These are phyloP conservation scores for Aureobasidium melanogenum DNA, from an alignment of 2,329 filamentous ascomycete genomes.

Conservation along the genomic window DNA sequence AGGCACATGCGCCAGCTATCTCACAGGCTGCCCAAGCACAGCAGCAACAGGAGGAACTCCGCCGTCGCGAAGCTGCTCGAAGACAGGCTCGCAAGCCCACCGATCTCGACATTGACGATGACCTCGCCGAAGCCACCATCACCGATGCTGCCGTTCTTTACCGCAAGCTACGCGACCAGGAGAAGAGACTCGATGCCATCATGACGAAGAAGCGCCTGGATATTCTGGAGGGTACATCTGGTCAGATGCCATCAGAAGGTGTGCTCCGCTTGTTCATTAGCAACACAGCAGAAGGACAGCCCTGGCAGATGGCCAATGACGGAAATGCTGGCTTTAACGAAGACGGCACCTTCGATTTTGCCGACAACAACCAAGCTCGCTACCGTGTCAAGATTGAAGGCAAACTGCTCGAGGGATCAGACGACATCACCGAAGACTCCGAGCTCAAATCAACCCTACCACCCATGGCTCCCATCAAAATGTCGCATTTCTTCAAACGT, in stretches of 20 bases:
- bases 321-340: slow-evolving; percentile 46
- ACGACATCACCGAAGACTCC: slow-evolving; percentile 38
- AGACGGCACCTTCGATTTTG: slow-evolving; percentile 69
- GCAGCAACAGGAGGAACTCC: slow-evolving; percentile 34
- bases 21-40: slow-evolving; percentile 36
- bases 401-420: slow-evolving; percentile 54
- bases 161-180: slow-evolving; percentile 72
- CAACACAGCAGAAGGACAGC: slow-evolving; percentile 89
- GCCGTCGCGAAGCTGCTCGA: slow-evolving; percentile 56
- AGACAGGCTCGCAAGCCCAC: slow-evolving; percentile 82
- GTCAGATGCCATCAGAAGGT: slow-evolving; percentile 41
- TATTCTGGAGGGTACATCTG: slow-evolving; percentile 58
- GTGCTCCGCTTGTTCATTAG: slow-evolving; percentile 90
- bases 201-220: slow-evolving; percentile 93
- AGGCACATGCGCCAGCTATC: slow-evolving; percentile 42
- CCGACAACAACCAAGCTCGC: slow-evolving; percentile 64
- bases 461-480: slow-evolving; percentile 5
- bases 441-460: slow-evolving; percentile 3
- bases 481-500: slow-evolving; percentile 72
- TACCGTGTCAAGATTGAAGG: slow-evolving; percentile 92
- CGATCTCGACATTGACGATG: slow-evolving; percentile 89
- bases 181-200: slow-evolving; percentile 80
- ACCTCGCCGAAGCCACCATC: slow-evolving; percentile 66
- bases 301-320: slow-evolving; percentile 65
- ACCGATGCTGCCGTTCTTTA: slow-evolving; percentile 78